Evolutionary conservation across 2,329 filamentous ascomycete species (phyloP).

Genomic region (Sclerotinia nivalis): DNA sequence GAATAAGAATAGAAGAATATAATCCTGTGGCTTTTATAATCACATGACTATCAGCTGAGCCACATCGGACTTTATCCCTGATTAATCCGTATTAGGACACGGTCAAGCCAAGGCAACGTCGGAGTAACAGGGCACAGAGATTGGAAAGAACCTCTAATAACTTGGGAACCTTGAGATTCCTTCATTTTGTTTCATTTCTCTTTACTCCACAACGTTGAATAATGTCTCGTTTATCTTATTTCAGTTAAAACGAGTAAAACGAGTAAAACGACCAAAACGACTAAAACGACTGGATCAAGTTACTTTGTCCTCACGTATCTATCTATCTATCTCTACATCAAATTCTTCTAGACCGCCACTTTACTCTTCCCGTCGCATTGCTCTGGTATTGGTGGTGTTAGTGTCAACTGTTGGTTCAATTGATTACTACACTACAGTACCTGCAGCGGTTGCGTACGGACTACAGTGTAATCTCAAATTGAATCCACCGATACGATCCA

Average conservation of each 20-base stretch:
- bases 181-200: constrained; percentile 14
- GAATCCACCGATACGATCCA: not conserved
- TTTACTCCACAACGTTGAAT: constrained; percentile 7
- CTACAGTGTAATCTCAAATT: not conserved
- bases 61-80: constrained; percentile 11
- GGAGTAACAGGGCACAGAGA: constrained; percentile 8
- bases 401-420: not conserved
- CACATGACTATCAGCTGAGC: not conserved
- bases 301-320: not conserved
- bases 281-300: not conserved
- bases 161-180: not conserved
- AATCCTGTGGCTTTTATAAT: not conserved
- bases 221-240: constrained; percentile 10
- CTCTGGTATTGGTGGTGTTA: not conserved
- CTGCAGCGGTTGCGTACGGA: constrained; percentile 4
- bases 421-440: not conserved
- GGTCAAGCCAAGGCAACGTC: constrained; percentile 14
- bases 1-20: not conserved
- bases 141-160: not conserved
- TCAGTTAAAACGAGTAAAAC: not conserved
- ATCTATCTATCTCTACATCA: constrained; percentile 1
- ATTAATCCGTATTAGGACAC: constrained; percentile 7
- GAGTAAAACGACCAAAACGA: too few species aligned
- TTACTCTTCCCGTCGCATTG: not conserved
- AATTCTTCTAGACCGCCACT: constrained; percentile 12